Percentiles rank a stretch among this genome's conserved stretches.
phyloP scores from a whole-genome alignment of 768 basidiomycete genomes.

The Boletus patriciae region DNA sequence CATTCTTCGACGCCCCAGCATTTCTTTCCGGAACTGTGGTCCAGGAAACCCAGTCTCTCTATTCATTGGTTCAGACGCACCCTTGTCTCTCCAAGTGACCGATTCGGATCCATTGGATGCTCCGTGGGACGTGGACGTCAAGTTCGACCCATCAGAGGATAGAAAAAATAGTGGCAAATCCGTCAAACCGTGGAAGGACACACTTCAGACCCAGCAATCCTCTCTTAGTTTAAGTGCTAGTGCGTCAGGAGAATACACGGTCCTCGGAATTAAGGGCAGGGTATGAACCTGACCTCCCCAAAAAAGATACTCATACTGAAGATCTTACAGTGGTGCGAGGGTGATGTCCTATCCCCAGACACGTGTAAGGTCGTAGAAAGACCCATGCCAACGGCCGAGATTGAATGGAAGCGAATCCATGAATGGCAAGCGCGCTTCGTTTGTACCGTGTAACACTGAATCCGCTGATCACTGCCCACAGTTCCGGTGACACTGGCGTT shows the following conservation, averaged over 20 bases:
- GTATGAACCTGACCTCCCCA: slow-evolving; percentile 28
- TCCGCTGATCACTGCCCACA: slow-evolving; percentile 28
- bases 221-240: slow-evolving; percentile 51
- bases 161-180: slow-evolving; percentile 40
- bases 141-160: slow-evolving; percentile 55
- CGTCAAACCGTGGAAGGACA: slow-evolving; percentile 63
- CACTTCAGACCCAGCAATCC: slow-evolving; percentile 49
- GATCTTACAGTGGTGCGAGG: slow-evolving; percentile 61
- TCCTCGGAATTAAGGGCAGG: slow-evolving; percentile 70
- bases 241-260: slow-evolving; percentile 75
- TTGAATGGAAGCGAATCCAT: slow-evolving; percentile 86
- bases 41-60: slow-evolving; percentile 69
- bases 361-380: slow-evolving; percentile 73
- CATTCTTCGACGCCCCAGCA: slow-evolving; percentile 67
- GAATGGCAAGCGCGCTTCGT: slow-evolving; percentile 63
- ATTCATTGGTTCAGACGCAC: slow-evolving; percentile 65
- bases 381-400: slow-evolving; percentile 78
- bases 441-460: slow-evolving; percentile 7
- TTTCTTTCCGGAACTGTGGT: slow-evolving; percentile 74
- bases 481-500: slow-evolving; percentile 90
- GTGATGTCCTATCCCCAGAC: slow-evolving; percentile 83
- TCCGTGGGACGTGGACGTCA: slow-evolving; percentile 65
- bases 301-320: slow-evolving; percentile 1
- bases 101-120: slow-evolving; percentile 62
- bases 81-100: slow-evolving; percentile 51